Percentiles rank a stretch among this genome's conserved stretches.
Evolutionary conservation across 805 yeast genomes (phyloP).

Genomic region (Metschnikowia arizonensis): DNA sequence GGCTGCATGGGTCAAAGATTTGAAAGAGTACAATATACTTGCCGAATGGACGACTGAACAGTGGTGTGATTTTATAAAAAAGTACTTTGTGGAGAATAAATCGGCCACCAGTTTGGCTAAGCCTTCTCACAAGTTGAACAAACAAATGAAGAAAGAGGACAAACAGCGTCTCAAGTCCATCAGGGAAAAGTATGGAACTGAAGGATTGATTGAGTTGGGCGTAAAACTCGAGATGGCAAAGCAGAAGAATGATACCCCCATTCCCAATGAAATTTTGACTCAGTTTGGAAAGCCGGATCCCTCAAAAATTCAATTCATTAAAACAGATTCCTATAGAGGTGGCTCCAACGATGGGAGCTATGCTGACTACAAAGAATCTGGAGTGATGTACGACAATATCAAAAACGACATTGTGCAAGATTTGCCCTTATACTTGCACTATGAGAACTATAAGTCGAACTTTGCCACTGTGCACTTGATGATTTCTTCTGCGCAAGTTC

Average conservation of each 20-base stretch:
- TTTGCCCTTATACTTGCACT: conserved; percentile 67
- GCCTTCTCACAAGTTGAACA: conserved; percentile 66
- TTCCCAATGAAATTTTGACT: conserved; percentile 64
- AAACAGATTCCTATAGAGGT: conserved; percentile 60
- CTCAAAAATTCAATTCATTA: conserved; percentile 64
- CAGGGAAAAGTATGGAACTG: conserved; percentile 48
- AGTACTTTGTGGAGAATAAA: conserved; percentile 54
- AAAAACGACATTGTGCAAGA: conserved; percentile 36
- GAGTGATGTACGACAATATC: conserved; percentile 18
- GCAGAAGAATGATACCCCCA: conserved; percentile 62
- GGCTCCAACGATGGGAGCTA: conserved; percentile 42
- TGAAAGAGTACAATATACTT: conserved; percentile 58
- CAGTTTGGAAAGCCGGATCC: conserved; percentile 73
- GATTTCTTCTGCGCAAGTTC: conserved; percentile 52
- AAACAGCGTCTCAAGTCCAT: conserved; percentile 48
- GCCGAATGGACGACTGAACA: conserved; percentile 56
- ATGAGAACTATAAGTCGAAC: conserved; percentile 75
- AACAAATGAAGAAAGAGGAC: conserved; percentile 46
- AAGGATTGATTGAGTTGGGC: conserved; percentile 53
- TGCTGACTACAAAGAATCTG: conserved; percentile 28
- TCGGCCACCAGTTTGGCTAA: conserved; percentile 64
- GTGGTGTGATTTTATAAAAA: conserved; percentile 59
- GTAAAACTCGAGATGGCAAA: conserved; percentile 58
- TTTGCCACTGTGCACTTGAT: conserved; percentile 67
- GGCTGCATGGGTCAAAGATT: conserved; percentile 47